phyloP scores from a whole-genome alignment of 768 basidiomycete species.

The Psilocybe tampanensis region DNA sequence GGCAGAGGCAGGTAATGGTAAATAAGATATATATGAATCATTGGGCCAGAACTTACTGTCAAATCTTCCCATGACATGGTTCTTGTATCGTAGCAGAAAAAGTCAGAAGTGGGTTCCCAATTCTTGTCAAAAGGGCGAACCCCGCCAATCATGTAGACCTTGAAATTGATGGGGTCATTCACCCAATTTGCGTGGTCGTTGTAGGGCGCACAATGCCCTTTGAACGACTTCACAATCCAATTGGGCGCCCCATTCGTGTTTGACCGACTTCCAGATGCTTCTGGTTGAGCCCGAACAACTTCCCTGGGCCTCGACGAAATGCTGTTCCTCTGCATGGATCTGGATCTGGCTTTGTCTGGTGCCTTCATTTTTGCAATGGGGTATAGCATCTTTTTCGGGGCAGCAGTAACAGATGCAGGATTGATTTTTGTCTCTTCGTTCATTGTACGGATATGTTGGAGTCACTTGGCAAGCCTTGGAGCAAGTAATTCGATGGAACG shows the following conservation, averaged over 20 bases:
- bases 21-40: neutral
- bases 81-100: conserved; percentile 20
- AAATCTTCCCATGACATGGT: conserved; percentile 27
- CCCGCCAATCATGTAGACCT: conserved; percentile 13
- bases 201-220: neutral
- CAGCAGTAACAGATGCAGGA: too few species aligned
- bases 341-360: too few species aligned
- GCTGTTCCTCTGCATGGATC: too few species aligned
- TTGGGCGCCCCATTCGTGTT: neutral
- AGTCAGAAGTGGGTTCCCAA: conserved; percentile 20
- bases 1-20: neutral
- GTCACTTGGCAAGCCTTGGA: too few species aligned
- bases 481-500: too few species aligned
- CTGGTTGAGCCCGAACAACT: neutral
- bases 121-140: conserved; percentile 13
- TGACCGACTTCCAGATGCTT: neutral
- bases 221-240: neutral
- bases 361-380: too few species aligned
- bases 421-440: too few species aligned
- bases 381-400: too few species aligned
- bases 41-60: conserved; percentile 17
- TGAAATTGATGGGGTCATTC: neutral
- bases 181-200: neutral
- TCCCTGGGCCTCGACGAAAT: too few species aligned
- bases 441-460: too few species aligned